phyloP scores from a whole-genome alignment of 306 rosid species.

The Pyrus communis region DNA sequence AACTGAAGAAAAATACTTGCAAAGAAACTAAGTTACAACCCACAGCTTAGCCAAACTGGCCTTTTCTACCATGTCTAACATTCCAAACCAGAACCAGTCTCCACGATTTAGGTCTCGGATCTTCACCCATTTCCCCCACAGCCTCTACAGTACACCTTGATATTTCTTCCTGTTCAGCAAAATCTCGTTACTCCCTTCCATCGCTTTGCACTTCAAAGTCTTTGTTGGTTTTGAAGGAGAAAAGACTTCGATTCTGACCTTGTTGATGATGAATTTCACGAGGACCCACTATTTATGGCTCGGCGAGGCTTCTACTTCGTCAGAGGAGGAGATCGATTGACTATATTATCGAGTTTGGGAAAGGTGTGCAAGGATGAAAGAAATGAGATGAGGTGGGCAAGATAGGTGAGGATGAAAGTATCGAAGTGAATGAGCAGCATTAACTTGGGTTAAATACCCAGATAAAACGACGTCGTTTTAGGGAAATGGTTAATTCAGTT shows the following conservation, averaged over 20 bases:
- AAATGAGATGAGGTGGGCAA: no score
- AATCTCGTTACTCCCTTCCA: neutral
- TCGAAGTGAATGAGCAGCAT: no score
- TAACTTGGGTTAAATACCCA: no score
- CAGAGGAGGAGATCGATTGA: conserved; percentile 31
- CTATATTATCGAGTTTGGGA: no score
- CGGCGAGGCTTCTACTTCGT: conserved; percentile 16
- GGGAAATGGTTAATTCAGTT: no score
- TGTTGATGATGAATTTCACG: conserved; percentile 25
- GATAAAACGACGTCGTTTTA: no score
- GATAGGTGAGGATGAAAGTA: no score
- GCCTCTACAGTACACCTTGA: conserved; percentile 45
- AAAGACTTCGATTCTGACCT: conserved; percentile 21
- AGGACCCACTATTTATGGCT: neutral
- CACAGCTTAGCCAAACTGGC: conserved; percentile 27
- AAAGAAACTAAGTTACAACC: no score
- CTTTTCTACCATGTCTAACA: conserved; percentile 44
- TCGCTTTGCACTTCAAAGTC: neutral
- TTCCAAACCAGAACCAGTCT: conserved; percentile 41
- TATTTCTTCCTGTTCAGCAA: neutral
- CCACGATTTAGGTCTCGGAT: conserved; percentile 32
- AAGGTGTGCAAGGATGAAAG: no score
- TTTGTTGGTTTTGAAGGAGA: neutral
- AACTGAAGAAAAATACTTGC: no score
- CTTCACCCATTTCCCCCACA: conserved; percentile 52